Evolutionary conservation across 1,284 basidiomycete species (phyloP).

Genomic region (Lignosus rhinocerotis): DNA sequence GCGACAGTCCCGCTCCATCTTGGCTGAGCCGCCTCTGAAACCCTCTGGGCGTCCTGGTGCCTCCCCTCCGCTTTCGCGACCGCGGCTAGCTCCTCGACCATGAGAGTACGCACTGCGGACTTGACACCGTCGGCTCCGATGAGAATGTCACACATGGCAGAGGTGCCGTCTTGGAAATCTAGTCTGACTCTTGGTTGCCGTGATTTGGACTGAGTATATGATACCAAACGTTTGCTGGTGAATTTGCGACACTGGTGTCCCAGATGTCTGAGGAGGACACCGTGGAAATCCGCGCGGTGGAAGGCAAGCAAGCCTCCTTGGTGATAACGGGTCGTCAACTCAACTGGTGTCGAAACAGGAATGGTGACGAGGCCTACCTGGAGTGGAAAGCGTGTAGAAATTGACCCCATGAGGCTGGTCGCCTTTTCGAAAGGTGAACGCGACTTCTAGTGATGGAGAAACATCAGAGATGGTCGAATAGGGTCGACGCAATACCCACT

Average conservation of each 20-base stretch:
- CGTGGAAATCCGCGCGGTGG: slow-evolving; percentile 48
- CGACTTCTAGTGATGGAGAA: slow-evolving; percentile 24
- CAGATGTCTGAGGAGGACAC: slow-evolving; percentile 38
- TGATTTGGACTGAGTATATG: slow-evolving; percentile 33
- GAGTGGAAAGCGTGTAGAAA: slow-evolving; percentile 32
- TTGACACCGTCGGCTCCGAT: slow-evolving; percentile 52
- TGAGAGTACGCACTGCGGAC: slow-evolving; percentile 30
- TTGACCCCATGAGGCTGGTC: slow-evolving; percentile 34
- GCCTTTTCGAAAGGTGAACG: slow-evolving; percentile 35
- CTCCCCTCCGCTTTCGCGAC: slow-evolving; percentile 18
- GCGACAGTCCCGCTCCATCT: slow-evolving; percentile 42
- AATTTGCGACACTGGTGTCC: slow-evolving; percentile 34
- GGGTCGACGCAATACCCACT: slow-evolving; percentile 12
- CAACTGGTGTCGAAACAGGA: not conserved
- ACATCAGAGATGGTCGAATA: not conserved
- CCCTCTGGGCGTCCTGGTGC: slow-evolving; percentile 20
- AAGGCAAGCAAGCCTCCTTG: slow-evolving; percentile 42
- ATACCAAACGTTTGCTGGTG: slow-evolving; percentile 41
- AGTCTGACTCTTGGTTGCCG: slow-evolving; percentile 33
- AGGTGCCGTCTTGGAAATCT: slow-evolving; percentile 45
- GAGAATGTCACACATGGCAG: slow-evolving; percentile 45
- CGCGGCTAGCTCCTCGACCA: slow-evolving; percentile 28
- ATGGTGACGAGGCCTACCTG: slow-evolving; percentile 29
- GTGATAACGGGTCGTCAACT: not conserved
- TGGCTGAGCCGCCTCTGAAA: slow-evolving; percentile 29